Conservation (phyloP, 192 early-diverging fungal species). For the Linnemannia schmuckeri region DNA sequence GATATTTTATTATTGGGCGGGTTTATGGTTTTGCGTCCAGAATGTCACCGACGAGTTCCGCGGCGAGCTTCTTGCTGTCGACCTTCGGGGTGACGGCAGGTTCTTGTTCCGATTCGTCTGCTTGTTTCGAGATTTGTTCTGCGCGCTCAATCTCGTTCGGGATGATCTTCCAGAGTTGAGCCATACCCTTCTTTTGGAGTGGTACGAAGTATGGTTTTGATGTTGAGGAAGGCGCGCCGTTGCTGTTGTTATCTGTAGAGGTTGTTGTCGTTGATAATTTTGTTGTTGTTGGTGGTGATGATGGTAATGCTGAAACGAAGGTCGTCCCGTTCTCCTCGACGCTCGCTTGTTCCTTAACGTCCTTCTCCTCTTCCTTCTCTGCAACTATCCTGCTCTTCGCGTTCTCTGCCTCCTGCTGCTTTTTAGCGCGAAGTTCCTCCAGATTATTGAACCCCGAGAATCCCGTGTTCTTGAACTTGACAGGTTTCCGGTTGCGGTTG, state of each 20-base stretch:
- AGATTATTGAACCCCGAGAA: conserved; percentile 35
- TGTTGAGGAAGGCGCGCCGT: not conserved
- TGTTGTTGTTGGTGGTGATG: not conserved
- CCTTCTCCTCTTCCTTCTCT: not conserved
- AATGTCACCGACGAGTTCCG: not conserved
- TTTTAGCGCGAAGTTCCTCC: conserved; percentile 25
- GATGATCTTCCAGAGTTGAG: conserved; percentile 49
- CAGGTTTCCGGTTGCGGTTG: not conserved
- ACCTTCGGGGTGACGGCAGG: not conserved
- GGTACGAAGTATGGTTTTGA: conserved; percentile 21
- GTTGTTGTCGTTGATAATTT: not conserved
- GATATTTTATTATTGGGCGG: not conserved
- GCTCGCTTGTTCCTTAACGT: not conserved
- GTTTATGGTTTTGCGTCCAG: not conserved
- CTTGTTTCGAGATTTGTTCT: conserved; percentile 10
- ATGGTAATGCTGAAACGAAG: not conserved
- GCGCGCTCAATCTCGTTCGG: conserved; percentile 26
- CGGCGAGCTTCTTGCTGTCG: not conserved
- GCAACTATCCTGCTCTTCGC: not conserved
- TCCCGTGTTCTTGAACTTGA: conserved; percentile 29
- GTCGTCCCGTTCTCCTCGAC: not conserved
- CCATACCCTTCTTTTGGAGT: conserved; percentile 22
- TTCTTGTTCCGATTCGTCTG: not conserved
- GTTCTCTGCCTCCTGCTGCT: not conserved
- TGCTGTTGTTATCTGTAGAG: not conserved